Base-by-base conservation (phyloP, 2,329 filamentous ascomycete species). In the Colletotrichum gigasporum region DNA sequence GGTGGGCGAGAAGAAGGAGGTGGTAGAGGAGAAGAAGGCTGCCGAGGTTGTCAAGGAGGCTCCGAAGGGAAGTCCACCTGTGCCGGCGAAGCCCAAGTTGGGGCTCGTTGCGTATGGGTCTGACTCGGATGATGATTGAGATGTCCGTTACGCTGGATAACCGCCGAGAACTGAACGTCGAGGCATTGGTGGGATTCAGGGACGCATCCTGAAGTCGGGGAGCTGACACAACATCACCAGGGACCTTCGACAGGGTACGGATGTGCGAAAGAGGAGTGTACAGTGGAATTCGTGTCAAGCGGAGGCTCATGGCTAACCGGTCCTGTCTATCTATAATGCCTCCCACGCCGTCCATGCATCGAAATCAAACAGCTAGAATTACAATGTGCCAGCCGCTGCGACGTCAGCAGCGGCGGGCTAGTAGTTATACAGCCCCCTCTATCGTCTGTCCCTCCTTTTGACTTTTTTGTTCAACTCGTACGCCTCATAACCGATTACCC, bases 71-170 rank as follows among this genome's bases (percentile, higher is more conserved):
- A 34, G 34, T 20, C 12, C 16, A 26, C 54, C 56, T 18, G 45
- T 34, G 4, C 51, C 54, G 14, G 35, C 62, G 18, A 77, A 75
- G 59, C 66, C 75, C 3, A 71, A 73, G 7, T 53, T 81, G 45
- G 80, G 79, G 0, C 71, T 89, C 37, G 86, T 88, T 11, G 81
- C 79, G 61, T 89, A 89, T 67, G 86, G 82, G 5, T 89, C 86
- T 1, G 86, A 87, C 45, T 79, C 81, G 16, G 82, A 84, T 42
- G 82, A 84, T 20, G 65, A 67, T 6, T 66, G 48, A 60, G 12
- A n/a, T n/a, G n/a, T n/a, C n/a, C n/a, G n/a, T n/a, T n/a, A n/a
- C n/a, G n/a, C n/a, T n/a, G n/a, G n/a, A n/a, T n/a, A n/a, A n/a
- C n/a, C n/a, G n/a, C n/a, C n/a, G n/a, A n/a, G n/a, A n/a, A n/a